Percentiles rank a stretch among this genome's conserved stretches.
These are phyloP conservation scores for Trypanosoma congolense DNA, from an alignment of 208 protist genomes.

Conservation along the genomic window DNA sequence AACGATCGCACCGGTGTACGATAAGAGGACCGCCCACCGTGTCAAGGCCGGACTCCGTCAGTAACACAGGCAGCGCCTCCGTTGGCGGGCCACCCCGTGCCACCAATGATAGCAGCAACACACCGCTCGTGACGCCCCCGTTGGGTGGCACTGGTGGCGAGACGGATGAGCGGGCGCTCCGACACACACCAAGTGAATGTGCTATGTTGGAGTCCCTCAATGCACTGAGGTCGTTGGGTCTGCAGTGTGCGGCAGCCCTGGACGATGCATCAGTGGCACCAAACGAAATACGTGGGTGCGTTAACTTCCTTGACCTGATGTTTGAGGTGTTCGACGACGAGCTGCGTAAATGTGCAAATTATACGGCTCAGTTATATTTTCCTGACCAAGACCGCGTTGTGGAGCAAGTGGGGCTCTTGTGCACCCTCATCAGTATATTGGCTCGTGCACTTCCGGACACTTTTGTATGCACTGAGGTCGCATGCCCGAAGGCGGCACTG, in stretches of 20 bases:
- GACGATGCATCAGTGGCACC: conserved; percentile 11
- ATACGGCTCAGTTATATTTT: conserved; percentile 1
- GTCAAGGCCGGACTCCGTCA: not conserved
- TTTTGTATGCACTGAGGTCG: conserved; percentile 12
- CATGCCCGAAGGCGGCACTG: conserved; percentile 1
- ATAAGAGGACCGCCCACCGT: conserved; percentile 5
- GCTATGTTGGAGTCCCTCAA: conserved; percentile 28
- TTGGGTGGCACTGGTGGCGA: conserved; percentile 10
- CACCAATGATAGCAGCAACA: not conserved
- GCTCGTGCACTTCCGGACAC: conserved; percentile 26
- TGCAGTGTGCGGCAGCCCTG: conserved; percentile 35
- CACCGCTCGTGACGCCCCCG: not conserved
- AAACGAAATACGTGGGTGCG: conserved; percentile 23
- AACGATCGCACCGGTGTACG: conserved; percentile 18
- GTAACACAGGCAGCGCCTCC: not conserved
- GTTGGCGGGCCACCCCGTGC: not conserved
- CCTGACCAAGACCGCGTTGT: conserved; percentile 18
- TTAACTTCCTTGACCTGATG: conserved; percentile 24
- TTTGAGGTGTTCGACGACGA: conserved; percentile 23
- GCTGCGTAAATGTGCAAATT: conserved; percentile 18
- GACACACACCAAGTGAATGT: conserved; percentile 25
- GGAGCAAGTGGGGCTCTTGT: conserved; percentile 38
- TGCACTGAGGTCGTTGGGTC: conserved; percentile 34
- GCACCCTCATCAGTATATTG: conserved; percentile 32
- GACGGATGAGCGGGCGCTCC: conserved; percentile 12